A percentile compares a stretch with the other conserved stretches of the same genome.
These are phyloP conservation scores for Eragrostis curvula DNA, from an alignment of 176 grass and related monocot genomes.

Conservation along the genomic window DNA sequence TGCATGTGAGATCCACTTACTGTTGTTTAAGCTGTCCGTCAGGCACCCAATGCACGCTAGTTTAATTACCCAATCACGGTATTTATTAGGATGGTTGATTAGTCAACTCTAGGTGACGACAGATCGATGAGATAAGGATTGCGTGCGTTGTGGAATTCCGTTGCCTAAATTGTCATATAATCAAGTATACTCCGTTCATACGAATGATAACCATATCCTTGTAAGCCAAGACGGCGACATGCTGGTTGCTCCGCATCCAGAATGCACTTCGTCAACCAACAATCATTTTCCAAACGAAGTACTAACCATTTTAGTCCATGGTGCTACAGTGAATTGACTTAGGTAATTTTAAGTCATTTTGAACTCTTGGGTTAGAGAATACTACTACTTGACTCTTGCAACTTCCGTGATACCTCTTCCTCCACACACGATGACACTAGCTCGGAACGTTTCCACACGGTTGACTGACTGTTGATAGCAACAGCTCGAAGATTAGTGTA, in stretches of 20 bases:
- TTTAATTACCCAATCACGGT: neutral
- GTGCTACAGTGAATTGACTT: neutral
- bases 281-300: neutral
- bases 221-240: neutral
- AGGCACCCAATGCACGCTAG: neutral
- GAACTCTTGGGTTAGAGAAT: neutral
- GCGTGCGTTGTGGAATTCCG: neutral
- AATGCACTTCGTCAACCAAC: neutral
- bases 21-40: slow-evolving; percentile 9
- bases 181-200: neutral
- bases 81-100: neutral
- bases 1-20: slow-evolving; percentile 1
- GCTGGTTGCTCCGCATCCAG: neutral
- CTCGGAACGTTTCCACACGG: neutral
- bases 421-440: neutral
- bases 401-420: neutral
- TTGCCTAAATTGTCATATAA: neutral
- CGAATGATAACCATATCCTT: neutral
- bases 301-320: neutral
- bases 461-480: neutral
- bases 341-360: neutral
- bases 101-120: slow-evolving; percentile 24
- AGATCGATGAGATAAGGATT: neutral
- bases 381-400: neutral
- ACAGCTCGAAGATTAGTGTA: neutral